Evolutionary conservation across 2,329 filamentous ascomycete species (phyloP), one percentile per base, ranked within the genome.

Genomic region (Elsinoe ampelina): DNA sequence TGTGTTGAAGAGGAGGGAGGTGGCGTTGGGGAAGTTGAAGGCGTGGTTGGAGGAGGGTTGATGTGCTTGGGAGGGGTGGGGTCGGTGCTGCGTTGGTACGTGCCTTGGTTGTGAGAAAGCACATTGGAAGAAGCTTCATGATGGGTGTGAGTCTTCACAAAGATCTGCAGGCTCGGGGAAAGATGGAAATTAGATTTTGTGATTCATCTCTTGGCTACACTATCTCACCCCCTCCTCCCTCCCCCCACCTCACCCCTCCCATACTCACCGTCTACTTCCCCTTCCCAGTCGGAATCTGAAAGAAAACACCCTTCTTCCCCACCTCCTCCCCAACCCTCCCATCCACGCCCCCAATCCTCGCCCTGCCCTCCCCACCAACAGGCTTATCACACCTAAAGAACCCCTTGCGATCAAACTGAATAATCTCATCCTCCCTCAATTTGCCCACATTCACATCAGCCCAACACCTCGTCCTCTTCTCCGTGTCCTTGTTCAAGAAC

Each of bases 331-430:
- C 36, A 12, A 48, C 54, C 54, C 36, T 56, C 26, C 54, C 54
- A 32, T 56, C 54, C 30, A 47, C 41, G 11, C 54, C 54, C 15
- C 54, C 54, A 5, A 56, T 20, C 54, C n/a, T 48, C 5, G 34
- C 36, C 41, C 54, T 56, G 26, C 38, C 39, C 19, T 30, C 22
- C 22, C 54, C 54, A 2, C 54, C 54, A 59, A 79, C 80, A 11
- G 81, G 73, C 62, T 74, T 76, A 73, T 97, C 92, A 22, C 95
- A 84, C 54, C 92, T 80, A 77, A 87, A 97, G 74, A 89, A 97
- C 1, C 91, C 92, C 72, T 92, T 89, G 60, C 92, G 81, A 77
- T 97, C 92, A 45, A 97, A 86, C 76, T 97, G 93, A 64, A 97
- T 89, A 61, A 97, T 92, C 64, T 95, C 90, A 66, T 89, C 87